A percentile compares a stretch with the other conserved stretches of the same genome.
These are phyloP conservation scores for Chaetomiaceae sp. DNA, from an alignment of 2,329 filamentous ascomycete species.

Conservation along the genomic window DNA sequence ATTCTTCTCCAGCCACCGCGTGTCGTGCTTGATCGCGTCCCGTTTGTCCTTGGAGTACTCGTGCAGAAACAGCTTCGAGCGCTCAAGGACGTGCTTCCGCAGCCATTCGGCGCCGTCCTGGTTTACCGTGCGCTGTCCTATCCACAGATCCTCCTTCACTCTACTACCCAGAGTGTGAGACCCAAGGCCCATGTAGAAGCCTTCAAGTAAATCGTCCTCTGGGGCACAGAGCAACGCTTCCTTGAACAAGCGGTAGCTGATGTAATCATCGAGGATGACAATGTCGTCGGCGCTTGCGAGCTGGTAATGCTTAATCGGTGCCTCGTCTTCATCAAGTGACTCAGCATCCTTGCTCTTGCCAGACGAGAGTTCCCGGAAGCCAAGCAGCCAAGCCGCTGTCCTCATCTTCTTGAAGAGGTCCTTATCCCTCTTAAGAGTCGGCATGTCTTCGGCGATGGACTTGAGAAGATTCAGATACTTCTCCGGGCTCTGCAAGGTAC, in stretches of 20 bases:
- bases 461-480: slow-evolving; percentile 82
- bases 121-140: slow-evolving; percentile 60
- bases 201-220: slow-evolving; percentile 79
- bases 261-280: slow-evolving; percentile 80
- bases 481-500: slow-evolving; percentile 71
- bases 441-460: slow-evolving; percentile 67
- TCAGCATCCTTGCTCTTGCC: slow-evolving; percentile 43
- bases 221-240: slow-evolving; percentile 78
- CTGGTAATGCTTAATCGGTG: slow-evolving; percentile 69
- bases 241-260: slow-evolving; percentile 84
- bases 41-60: slow-evolving; percentile 63
- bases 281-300: slow-evolving; percentile 66
- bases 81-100: slow-evolving; percentile 76
- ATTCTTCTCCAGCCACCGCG: slow-evolving; percentile 85
- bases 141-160: slow-evolving; percentile 69
- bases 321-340: slow-evolving; percentile 55
- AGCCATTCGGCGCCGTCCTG: slow-evolving; percentile 64
- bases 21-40: slow-evolving; percentile 78
- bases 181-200: slow-evolving; percentile 77
- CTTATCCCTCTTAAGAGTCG: slow-evolving; percentile 69
- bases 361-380: slow-evolving; percentile 64
- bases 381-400: slow-evolving; percentile 69
- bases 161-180: slow-evolving; percentile 68
- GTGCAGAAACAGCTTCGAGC: slow-evolving; percentile 83
- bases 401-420: slow-evolving; percentile 71